Evolutionary conservation across 306 rosid genomes (phyloP).

Genomic region (Glycine soja): DNA sequence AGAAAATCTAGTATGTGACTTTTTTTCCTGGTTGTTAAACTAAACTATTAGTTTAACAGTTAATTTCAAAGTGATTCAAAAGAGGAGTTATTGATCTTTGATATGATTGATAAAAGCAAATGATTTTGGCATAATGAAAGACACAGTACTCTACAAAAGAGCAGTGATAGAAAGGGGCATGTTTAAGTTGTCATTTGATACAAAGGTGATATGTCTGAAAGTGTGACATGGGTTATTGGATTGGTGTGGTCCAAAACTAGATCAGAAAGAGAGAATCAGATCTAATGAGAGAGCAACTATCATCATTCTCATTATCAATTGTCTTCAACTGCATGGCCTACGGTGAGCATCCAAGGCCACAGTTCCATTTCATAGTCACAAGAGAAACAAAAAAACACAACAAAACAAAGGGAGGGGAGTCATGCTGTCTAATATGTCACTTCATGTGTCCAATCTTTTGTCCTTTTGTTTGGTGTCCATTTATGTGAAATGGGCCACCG

Average conservation of each 20-base stretch:
- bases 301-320: conserved; percentile 27
- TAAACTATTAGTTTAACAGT: background rate
- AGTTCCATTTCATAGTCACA: conserved; percentile 15
- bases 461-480: conserved; percentile 43
- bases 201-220: background rate
- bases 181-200: conserved; percentile 19
- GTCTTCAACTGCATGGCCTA: conserved; percentile 40
- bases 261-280: conserved; percentile 18
- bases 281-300: background rate
- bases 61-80: conserved; percentile 22
- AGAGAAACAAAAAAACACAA: conserved; percentile 40
- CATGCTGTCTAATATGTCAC: conserved; percentile 39
- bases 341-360: conserved; percentile 48
- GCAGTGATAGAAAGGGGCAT: conserved; percentile 16
- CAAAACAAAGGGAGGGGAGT: conserved; percentile 18
- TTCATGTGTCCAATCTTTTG: conserved; percentile 38
- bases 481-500: conserved; percentile 45
- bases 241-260: conserved; percentile 41
- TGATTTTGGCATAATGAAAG: conserved; percentile 47
- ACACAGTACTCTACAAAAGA: conserved; percentile 27
- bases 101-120: conserved; percentile 31
- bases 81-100: background rate
- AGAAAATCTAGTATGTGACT: background rate
- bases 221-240: conserved; percentile 1
- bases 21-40: conserved; percentile 22